Evolutionary conservation across 1,284 basidiomycete genomes (phyloP).

Genomic region (Pseudozyma hubeiensis): DNA sequence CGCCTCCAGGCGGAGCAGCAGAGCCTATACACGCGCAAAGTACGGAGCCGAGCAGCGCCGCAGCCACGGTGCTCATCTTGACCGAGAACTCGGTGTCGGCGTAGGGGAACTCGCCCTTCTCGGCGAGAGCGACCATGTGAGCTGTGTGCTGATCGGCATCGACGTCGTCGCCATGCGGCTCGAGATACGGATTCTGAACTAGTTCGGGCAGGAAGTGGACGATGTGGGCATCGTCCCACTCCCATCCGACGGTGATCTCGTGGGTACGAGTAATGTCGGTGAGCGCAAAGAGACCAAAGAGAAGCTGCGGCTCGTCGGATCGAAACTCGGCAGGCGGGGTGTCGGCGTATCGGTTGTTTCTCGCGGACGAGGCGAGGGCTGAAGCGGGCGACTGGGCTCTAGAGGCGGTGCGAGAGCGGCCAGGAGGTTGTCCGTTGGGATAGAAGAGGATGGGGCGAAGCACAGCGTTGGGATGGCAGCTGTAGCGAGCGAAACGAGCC

Average conservation of each 20-base stretch:
- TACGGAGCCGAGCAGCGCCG: conserved; percentile 58
- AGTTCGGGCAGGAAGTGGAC: conserved; percentile 83
- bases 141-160: conserved; percentile 46
- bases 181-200: conserved; percentile 71
- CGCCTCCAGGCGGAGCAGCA: conserved; percentile 57
- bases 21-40: conserved; percentile 65
- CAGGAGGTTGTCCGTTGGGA: conserved; percentile 27
- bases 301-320: conserved; percentile 73
- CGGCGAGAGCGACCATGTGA: conserved; percentile 49
- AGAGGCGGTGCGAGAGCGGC: conserved; percentile 37
- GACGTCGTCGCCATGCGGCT: conserved; percentile 21
- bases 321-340: conserved; percentile 28
- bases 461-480: conserved; percentile 90
- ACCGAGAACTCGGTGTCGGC: conserved; percentile 57
- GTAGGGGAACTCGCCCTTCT: conserved; percentile 65
- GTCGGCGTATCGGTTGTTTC: conserved; percentile 46
- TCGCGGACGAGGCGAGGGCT: conserved; percentile 9
- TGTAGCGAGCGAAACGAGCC: conserved; percentile 81
- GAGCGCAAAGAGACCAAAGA: conserved; percentile 86
- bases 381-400: conserved; percentile 34
- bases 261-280: conserved; percentile 81
- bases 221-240: conserved; percentile 93
- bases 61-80: conserved; percentile 62
- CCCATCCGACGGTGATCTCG: conserved; percentile 92
- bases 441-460: conserved; percentile 80